These are phyloP conservation scores for Neofusicoccum laricinum DNA, from an alignment of 2,329 filamentous ascomycete species.

Conservation along the genomic window DNA sequence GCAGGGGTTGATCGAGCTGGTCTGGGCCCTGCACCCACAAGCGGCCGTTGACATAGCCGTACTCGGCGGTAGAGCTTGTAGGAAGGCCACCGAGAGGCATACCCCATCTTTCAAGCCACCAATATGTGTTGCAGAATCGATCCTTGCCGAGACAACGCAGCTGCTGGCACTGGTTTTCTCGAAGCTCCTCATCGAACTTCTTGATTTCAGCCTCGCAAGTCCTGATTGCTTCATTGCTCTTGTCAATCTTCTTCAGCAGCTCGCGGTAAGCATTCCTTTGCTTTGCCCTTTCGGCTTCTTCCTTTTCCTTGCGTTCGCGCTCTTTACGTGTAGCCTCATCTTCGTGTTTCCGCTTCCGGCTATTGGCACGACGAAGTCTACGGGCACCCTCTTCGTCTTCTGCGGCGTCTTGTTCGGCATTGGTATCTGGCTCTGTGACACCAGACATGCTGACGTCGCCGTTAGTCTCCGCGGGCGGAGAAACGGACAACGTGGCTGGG, in stretches of 20 bases:
- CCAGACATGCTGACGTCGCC: slow-evolving; percentile 61
- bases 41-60: slow-evolving; percentile 88
- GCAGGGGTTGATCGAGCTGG: slow-evolving; percentile 79
- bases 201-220: slow-evolving; percentile 83
- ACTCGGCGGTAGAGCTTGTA: slow-evolving; percentile 79
- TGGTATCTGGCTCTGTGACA: slow-evolving; percentile 58
- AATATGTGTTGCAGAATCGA: slow-evolving; percentile 97
- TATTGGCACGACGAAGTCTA: slow-evolving; percentile 53
- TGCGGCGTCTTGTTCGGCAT: slow-evolving; percentile 63
- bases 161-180: slow-evolving; percentile 89
- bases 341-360: slow-evolving; percentile 74
- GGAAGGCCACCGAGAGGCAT: slow-evolving; percentile 94
- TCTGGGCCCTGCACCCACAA: slow-evolving; percentile 97
- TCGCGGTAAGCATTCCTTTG: slow-evolving; percentile 78
- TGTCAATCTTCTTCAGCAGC: slow-evolving; percentile 82
- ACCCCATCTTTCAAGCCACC: slow-evolving; percentile 98
- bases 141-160: slow-evolving; percentile 89
- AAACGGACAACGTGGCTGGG: slow-evolving; percentile 68
- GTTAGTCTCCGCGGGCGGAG: slow-evolving; percentile 51
- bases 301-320: slow-evolving; percentile 64
- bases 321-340: slow-evolving; percentile 56
- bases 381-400: slow-evolving; percentile 61
- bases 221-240: slow-evolving; percentile 76
- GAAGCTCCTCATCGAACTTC: slow-evolving; percentile 83
- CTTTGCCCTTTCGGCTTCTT: slow-evolving; percentile 58